These are phyloP conservation scores for Eucalyptus marginata DNA, from an alignment of 345 rosid species.

Conservation along the genomic window DNA sequence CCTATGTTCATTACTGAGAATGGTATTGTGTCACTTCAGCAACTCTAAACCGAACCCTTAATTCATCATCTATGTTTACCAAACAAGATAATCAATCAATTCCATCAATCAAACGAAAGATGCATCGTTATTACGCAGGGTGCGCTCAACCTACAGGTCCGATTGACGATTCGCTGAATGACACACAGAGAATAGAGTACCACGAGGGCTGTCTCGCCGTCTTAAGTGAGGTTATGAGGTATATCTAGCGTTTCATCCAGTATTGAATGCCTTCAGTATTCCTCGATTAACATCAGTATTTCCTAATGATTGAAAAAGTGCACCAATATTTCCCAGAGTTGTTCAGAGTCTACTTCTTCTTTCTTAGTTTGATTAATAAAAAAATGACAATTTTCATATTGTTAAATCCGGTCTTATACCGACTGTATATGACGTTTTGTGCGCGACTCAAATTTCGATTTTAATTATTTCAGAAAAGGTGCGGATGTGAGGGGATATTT, in stretches of 20 bases:
- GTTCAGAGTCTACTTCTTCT: not conserved
- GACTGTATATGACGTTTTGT: too few relatives aligned
- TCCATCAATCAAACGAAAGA: not conserved
- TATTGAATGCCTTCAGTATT: not conserved
- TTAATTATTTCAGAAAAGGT: not conserved
- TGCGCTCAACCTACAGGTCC: not conserved
- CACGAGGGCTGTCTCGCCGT: constrained; percentile 2
- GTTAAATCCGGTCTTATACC: not conserved
- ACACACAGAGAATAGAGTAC: not conserved
- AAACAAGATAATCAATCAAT: not conserved
- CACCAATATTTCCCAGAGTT: not conserved
- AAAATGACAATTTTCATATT: not conserved
- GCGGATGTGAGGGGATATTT: constrained; percentile 2
- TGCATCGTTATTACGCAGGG: not conserved
- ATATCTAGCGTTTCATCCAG: not conserved
- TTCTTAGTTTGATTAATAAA: not conserved
- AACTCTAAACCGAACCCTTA: not conserved
- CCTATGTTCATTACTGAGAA: constrained; percentile 53
- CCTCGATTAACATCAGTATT: too few relatives aligned
- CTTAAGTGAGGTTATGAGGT: constrained; percentile 3
- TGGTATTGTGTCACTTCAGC: constrained; percentile 5
- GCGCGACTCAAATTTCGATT: too few relatives aligned
- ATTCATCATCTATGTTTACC: not conserved
- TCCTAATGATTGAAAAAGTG: not conserved
- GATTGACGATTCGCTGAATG: not conserved